These are phyloP conservation scores for Amniculicola lignicola DNA, from an alignment of 495 filamentous ascomycete genomes.

Conservation along the genomic window DNA sequence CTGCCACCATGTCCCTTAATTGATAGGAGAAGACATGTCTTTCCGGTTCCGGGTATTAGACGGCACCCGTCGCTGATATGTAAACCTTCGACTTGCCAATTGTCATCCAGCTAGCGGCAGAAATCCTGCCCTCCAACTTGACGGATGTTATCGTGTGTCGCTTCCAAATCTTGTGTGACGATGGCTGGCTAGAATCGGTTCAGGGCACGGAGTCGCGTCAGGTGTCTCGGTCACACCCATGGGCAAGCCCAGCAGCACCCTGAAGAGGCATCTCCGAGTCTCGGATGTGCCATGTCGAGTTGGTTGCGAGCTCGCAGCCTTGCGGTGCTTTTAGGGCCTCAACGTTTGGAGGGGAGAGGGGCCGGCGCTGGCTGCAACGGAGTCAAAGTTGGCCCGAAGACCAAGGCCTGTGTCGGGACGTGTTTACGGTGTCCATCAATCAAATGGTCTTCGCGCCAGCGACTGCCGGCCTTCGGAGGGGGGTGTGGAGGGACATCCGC, in stretches of 20 bases:
- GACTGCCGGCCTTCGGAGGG: slow-evolving; percentile 19
- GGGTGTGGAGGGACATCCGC: not conserved
- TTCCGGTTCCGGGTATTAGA: too few species aligned
- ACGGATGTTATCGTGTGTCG: too few species aligned
- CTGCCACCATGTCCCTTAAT: too few species aligned
- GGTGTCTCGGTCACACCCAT: too few species aligned
- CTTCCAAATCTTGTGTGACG: too few species aligned
- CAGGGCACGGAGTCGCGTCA: not conserved
- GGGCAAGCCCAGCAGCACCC: not conserved
- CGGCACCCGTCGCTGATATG: slow-evolving; percentile 1
- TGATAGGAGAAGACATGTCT: too few species aligned
- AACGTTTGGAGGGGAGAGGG: slow-evolving; percentile 1
- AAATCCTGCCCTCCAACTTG: too few species aligned
- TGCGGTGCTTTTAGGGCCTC: not conserved
- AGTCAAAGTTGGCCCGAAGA: not conserved
- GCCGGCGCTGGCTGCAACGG: not conserved
- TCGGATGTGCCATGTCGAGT: not conserved
- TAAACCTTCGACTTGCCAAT: not conserved
- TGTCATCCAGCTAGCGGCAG: not conserved
- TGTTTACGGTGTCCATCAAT: not conserved
- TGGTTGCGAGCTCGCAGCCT: not conserved
- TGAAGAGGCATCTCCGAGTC: slow-evolving; percentile 6
- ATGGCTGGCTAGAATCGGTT: slow-evolving; percentile 12
- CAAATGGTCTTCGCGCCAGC: not conserved
- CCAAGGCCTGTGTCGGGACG: slow-evolving; percentile 7